Evolutionary conservation across 1,139 yeast species (phyloP).

Genomic region (Candida sp.): DNA sequence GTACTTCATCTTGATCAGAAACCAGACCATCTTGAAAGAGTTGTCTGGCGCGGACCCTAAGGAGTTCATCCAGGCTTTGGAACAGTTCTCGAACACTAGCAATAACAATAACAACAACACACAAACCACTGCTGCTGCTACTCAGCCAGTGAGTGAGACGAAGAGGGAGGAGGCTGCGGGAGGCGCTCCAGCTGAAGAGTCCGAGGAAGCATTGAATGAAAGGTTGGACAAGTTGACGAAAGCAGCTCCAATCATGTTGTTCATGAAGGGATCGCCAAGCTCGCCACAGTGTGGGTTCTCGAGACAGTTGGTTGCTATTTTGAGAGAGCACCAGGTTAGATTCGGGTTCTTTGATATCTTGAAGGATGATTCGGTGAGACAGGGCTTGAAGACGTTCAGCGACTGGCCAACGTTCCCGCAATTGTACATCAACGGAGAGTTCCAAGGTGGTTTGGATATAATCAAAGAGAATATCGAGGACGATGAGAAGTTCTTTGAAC

Average conservation of each 20-base stretch:
- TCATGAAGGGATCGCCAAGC: constrained; percentile 99
- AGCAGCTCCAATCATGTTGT: constrained; percentile 98
- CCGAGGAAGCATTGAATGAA: constrained; percentile 81
- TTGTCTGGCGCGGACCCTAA: constrained; percentile 95
- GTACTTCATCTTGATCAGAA: constrained; percentile 80
- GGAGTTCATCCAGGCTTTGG: constrained; percentile 79
- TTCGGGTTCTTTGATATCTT: constrained; percentile 96
- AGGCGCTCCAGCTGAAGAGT: constrained; percentile 54
- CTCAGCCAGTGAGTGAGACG: no score
- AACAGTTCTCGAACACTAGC: constrained; percentile 63
- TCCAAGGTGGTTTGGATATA: constrained; percentile 97
- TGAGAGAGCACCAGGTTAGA: constrained; percentile 92
- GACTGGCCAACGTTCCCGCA: constrained; percentile 99
- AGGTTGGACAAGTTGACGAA: constrained; percentile 81
- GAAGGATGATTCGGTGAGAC: constrained; percentile 92
- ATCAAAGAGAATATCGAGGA: constrained; percentile 90
- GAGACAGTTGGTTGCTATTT: constrained; percentile 89
- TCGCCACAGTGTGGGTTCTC: constrained; percentile 98
- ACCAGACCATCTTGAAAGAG: constrained; percentile 87
- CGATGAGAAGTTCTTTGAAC: constrained; percentile 84
- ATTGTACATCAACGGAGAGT: constrained; percentile 88
- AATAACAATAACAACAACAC: constrained; percentile 28
- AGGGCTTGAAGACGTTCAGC: constrained; percentile 84
- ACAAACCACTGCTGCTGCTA: no score
- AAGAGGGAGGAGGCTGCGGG: background rate